Evolutionary conservation across 805 yeast genomes (phyloP), one percentile per base, ranked within the genome.

Genomic region (Teunomyces lycoperdinae): DNA sequence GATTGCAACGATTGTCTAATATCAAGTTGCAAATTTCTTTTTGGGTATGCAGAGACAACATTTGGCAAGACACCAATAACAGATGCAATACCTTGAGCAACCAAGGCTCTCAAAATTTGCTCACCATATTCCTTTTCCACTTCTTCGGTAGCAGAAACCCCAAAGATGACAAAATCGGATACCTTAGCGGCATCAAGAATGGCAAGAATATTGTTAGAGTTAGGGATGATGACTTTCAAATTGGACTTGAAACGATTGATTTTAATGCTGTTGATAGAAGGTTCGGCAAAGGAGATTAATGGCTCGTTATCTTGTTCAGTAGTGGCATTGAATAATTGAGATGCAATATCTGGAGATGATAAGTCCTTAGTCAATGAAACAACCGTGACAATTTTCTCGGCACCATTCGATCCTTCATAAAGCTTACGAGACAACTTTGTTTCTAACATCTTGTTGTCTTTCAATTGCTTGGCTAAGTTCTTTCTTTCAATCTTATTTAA

Each of bases 1-100:
- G 76, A 71, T 42, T 63, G 66, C 49, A 73, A 64, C 7, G 77
- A 73, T 57, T 72, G 76, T 54, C 71, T 67, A 30, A 73, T 57
- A 60, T 87, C 95, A 49, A 76, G 65, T 63, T 89, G 97, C 56
- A 86, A 79, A 61, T 89, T 89, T 58, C 79, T 83, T 66, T 85
- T 86, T 35, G 86, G 84, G 55, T 81, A 87, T 1, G 83, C 79
- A 2, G 78, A 61, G 1, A 85, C 79, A 30, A 90, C 63, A 58
- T 89, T 89, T 6, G 94, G 81, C 26, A 91, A 80, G 9, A 88
- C 89, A 27, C 95, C 94, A 47, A 86, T 71, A 1, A 83, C 84
- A 3, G 89, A 80, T 0, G 96, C 85, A 10, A 91, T 85, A 74
- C 98, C 98, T 71, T 95, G 99, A 10, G 91, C 79, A 60, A 88